phyloP scores from a whole-genome alignment of 2,329 filamentous ascomycete genomes.

The Fusarium tanahbumbuense region DNA sequence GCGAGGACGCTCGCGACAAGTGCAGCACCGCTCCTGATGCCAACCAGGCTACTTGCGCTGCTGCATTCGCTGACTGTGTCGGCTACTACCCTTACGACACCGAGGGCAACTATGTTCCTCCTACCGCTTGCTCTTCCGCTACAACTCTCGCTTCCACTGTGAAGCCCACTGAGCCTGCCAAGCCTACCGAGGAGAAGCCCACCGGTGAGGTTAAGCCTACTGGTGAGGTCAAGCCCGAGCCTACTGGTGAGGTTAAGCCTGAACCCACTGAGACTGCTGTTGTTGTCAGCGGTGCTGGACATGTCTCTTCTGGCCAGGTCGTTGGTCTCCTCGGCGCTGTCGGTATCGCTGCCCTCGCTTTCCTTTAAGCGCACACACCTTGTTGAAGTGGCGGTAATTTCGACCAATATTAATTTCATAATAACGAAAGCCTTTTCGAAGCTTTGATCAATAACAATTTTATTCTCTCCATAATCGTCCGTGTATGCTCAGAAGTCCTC shows the following conservation, averaged over 20 bases:
- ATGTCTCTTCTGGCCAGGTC: background rate
- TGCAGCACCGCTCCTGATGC: slow-evolving; percentile 1
- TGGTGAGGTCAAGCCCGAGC: background rate
- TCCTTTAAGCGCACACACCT: background rate
- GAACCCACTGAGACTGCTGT: slow-evolving; percentile 6
- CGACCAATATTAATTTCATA: background rate
- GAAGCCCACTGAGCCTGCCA: slow-evolving; percentile 10
- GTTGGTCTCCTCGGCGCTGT: slow-evolving; percentile 4
- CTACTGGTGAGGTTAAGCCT: background rate
- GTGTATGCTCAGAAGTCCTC: slow-evolving; percentile 37
- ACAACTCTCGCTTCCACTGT: background rate
- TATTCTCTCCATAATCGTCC: accelerated
- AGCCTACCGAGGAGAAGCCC: background rate
- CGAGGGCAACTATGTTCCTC: background rate
- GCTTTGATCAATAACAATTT: background rate
- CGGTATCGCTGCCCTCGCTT: slow-evolving; percentile 4
- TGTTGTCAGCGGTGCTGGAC: slow-evolving; percentile 14
- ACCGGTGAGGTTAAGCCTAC: background rate
- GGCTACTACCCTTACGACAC: slow-evolving; percentile 5
- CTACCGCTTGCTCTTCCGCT: slow-evolving; percentile 13
- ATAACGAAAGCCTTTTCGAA: background rate
- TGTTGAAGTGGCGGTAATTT: background rate
- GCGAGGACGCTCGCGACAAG: background rate
- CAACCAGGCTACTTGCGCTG: slow-evolving; percentile 13
- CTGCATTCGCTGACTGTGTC: background rate